These are phyloP conservation scores for Umbelopsis vinacea DNA, from an alignment of 192 early-diverging fungal species.

Conservation along the genomic window DNA sequence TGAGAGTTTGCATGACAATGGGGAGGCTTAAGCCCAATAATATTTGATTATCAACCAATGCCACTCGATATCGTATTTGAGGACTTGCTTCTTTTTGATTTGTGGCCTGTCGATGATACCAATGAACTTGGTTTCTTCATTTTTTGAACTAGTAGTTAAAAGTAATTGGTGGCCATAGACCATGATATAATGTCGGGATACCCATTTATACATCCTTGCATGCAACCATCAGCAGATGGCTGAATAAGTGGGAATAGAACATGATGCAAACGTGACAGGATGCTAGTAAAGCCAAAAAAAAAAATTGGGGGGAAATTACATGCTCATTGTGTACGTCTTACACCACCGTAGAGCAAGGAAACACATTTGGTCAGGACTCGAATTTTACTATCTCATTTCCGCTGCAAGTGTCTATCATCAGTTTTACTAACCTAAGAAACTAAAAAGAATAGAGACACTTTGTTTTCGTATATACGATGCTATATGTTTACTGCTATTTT, in stretches of 20 bases:
- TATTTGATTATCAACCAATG: slow-evolving; percentile 11
- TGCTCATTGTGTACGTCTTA: neutral
- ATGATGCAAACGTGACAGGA: neutral
- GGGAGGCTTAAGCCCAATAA: neutral
- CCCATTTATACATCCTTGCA: neutral
- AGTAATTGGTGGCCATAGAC: too few relatives aligned
- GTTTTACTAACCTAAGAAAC: slow-evolving; percentile 4
- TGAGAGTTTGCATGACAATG: neutral
- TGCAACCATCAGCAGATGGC: neutral
- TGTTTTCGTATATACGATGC: neutral
- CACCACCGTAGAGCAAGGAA: neutral
- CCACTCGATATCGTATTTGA: neutral
- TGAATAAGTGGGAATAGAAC: neutral
- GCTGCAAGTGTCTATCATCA: neutral
- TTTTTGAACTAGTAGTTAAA: too few relatives aligned
- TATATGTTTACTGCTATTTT: neutral
- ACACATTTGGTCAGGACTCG: slow-evolving; percentile 3
- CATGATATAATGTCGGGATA: neutral
- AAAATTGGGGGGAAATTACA: neutral
- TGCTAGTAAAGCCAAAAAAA: neutral
- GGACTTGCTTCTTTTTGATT: neutral
- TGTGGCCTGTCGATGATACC: neutral
- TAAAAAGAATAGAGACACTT: neutral
- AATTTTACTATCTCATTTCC: neutral
- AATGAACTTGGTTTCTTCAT: neutral